A percentile compares a stretch with the other conserved stretches of the same genome.
Conservation (phyloP, 805 yeast species). For the Diddensiella caesifluorescens region DNA sequence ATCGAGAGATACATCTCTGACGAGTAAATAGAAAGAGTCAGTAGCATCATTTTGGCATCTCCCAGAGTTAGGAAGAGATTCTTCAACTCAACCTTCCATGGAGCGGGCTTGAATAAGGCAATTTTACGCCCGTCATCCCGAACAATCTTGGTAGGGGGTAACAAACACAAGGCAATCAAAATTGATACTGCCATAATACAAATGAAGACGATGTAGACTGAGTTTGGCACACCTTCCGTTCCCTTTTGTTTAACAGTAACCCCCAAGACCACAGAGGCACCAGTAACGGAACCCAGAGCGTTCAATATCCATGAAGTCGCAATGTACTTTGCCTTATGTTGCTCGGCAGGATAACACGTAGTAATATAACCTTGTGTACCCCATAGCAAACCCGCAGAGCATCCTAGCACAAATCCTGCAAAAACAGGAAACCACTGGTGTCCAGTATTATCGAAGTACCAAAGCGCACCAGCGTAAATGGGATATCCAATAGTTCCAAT, state of each 20-base stretch:
- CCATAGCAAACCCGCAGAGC: constrained; percentile 8
- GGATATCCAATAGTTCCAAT: constrained; percentile 46
- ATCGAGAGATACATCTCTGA: constrained; percentile 4
- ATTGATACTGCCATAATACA: constrained; percentile 6
- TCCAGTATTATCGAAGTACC: constrained; percentile 39
- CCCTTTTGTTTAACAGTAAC: neutral
- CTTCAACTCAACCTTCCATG: constrained; percentile 1
- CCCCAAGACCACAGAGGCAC: constrained; percentile 47
- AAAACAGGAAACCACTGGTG: constrained; percentile 40
- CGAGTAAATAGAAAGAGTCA: constrained; percentile 1
- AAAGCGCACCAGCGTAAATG: constrained; percentile 41
- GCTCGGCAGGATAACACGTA: constrained; percentile 52
- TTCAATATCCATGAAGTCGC: constrained; percentile 54
- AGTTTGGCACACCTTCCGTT: constrained; percentile 5
- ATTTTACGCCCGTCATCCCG: constrained; percentile 10
- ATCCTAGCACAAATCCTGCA: constrained; percentile 6
- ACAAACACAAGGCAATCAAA: constrained; percentile 2
- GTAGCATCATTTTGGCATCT: constrained; percentile 2
- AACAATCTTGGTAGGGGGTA: constrained; percentile 4
- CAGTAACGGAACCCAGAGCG: constrained; percentile 56
- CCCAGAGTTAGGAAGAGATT: neutral
- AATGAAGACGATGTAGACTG: constrained; percentile 7
- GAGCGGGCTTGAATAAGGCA: too few species aligned
- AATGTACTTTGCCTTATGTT: constrained; percentile 45
- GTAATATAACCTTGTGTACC: constrained; percentile 43